Evolutionary conservation across 768 basidiomycete species (phyloP), one percentile per base, ranked within the genome.

Genomic region (Dentipellis sp.): DNA sequence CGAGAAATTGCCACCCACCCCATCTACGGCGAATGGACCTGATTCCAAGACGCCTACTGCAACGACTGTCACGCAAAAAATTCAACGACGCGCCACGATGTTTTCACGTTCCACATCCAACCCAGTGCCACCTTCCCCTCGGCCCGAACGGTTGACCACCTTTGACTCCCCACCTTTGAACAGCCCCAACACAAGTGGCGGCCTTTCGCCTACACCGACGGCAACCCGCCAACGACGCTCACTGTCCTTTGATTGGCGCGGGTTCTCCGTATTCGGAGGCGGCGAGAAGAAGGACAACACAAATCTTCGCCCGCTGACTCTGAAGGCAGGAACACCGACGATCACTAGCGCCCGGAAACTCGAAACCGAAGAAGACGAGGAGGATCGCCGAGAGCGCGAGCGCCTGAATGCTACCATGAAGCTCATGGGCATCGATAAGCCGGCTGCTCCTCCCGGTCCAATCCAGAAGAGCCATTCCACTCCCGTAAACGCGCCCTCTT

Each of bases 401-500:
- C 81, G 93, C 14, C 75, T 97, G 54, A 78, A 87, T 60, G 91
- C 91, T 14, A 91, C 92, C 23, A 89, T 98, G 88, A 91, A 92
- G 67, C 73, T 95, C 29, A 92, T 94, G 86, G 95, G 95, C 4
- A 91, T 95, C 58, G 83, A 81, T 50, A 74, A 87, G 68, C 82
- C 85, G 34, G 67, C 74, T n/a, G 65, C 75, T 51, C 71, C 78
- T 19, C 67, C 69, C 34, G n/a, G n/a, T 45, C 65, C 67, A 37
- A 65, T 72, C 58, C 72, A 72, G 64, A 77, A 76, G 58, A 72
- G 71, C 59, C 66, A 65, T 56, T 72, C 74, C 16, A 69, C 74
- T 14, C 75, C 77, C 2, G 62, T 53, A 12, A 54, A 54, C 3
- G 35, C 9, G 39, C 58, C 19, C 46, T 63, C 67, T 14, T 57